Percentiles rank a stretch among this genome's conserved stretches.
Evolutionary conservation across 495 filamentous ascomycete genomes (phyloP).

Genomic region (Friedmanniomyces endolithicus): DNA sequence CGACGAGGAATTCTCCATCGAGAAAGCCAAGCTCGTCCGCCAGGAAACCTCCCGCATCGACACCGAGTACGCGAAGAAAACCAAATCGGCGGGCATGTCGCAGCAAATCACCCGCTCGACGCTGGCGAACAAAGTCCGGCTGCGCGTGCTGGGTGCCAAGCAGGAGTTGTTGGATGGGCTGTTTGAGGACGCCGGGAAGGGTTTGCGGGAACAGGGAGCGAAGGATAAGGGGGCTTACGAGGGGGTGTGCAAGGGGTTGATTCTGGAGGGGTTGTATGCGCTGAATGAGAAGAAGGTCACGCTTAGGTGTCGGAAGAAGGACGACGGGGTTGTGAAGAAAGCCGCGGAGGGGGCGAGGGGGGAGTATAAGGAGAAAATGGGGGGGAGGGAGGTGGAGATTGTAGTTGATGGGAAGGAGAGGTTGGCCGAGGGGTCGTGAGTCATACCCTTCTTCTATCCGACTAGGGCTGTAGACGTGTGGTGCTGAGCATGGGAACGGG

Average conservation of each 20-base stretch:
- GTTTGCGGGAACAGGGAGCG: constrained; percentile 44
- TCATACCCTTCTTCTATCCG: constrained; percentile 18
- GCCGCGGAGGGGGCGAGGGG: constrained; percentile 60
- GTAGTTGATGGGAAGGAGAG: constrained; percentile 67
- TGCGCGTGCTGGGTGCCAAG: constrained; percentile 70
- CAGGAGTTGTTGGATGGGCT: constrained; percentile 88
- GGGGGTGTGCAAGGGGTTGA: constrained; percentile 57
- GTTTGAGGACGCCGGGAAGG: constrained; percentile 63
- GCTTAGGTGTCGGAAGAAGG: constrained; percentile 65
- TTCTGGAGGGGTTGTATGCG: constrained; percentile 83
- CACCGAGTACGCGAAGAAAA: constrained; percentile 85
- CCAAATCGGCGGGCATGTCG: constrained; percentile 90
- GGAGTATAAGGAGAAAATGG: constrained; percentile 65
- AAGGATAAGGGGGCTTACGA: constrained; percentile 55
- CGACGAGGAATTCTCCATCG: constrained; percentile 95
- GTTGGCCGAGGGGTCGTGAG: constrained; percentile 76
- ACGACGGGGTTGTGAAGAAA: constrained; percentile 57
- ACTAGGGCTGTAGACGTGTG: no score
- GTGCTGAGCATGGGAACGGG: no score
- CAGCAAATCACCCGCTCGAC: constrained; percentile 96
- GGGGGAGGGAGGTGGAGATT: constrained; percentile 47
- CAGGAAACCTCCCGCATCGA: constrained; percentile 90
- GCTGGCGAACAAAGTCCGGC: constrained; percentile 83
- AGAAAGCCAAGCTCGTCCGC: constrained; percentile 95
- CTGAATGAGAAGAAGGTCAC: constrained; percentile 65